These are phyloP conservation scores for Mycosphaerelloides madeirae DNA, from an alignment of 2,329 filamentous ascomycete species.

Conservation along the genomic window DNA sequence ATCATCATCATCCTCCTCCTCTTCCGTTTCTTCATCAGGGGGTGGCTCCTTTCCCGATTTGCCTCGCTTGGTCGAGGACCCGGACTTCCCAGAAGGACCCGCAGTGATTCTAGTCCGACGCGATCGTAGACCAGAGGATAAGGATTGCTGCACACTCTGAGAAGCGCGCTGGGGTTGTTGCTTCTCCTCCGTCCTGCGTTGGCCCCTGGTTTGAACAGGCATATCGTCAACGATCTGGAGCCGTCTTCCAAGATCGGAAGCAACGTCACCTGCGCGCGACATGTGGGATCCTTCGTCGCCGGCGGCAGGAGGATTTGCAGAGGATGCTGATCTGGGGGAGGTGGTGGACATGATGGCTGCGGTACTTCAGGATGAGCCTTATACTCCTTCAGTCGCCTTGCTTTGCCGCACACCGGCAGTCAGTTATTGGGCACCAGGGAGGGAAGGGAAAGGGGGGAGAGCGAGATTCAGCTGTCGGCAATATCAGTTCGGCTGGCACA, in stretches of 20 bases:
- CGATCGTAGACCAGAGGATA: not conserved
- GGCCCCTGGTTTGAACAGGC: constrained; percentile 13
- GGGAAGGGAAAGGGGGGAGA: not conserved
- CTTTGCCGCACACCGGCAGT: constrained; percentile 2
- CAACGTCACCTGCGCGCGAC: constrained; percentile 16
- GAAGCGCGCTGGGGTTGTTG: not conserved
- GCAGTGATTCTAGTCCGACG: not conserved
- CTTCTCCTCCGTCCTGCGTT: constrained; percentile 10
- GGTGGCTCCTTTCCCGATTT: not conserved
- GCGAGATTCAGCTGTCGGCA: not conserved
- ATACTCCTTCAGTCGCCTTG: not conserved
- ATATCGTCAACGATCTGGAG: constrained; percentile 11
- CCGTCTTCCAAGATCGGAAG: constrained; percentile 16
- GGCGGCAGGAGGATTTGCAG: not conserved
- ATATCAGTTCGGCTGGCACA: constrained; percentile 8
- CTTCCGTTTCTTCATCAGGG: not conserved
- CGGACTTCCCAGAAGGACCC: not conserved
- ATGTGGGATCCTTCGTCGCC: constrained; percentile 12
- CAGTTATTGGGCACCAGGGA: not conserved
- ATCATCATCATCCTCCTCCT: constrained; percentile 7
- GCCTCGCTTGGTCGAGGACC: not conserved
- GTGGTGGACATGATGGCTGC: constrained; percentile 1
- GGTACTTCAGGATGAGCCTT: too few species aligned
- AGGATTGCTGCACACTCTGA: not conserved
- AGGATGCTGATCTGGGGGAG: constrained; percentile 5